Evolutionary conservation across 352 stramenopile genomes (phyloP), one percentile per base, ranked within the genome.

Genomic region (Achlya hypogyna): DNA sequence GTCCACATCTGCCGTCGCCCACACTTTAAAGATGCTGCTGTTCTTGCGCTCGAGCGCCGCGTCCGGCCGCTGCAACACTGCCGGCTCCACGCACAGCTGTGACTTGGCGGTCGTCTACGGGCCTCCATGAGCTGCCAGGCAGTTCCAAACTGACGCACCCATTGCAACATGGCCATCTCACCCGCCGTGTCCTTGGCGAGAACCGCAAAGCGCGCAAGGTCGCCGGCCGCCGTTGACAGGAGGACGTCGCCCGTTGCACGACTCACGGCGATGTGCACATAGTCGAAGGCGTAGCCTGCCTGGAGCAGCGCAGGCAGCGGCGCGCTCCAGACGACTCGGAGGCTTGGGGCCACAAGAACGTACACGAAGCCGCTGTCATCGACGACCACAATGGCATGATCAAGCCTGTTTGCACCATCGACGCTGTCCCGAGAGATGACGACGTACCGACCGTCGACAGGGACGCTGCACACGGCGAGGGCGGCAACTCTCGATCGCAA

Each of bases 361-460:
- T 88, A 91, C 52, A 89, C 35, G 5, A 69, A 73, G 53, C 84
- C 81, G 51, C 78, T 89, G 64, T 88, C 78, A 62, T 91, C 84
- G 40, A 91, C 62, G 6, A 78, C 80, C 10, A 79, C 72, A n/a
- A 91, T 69, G 18, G 75, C 87, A 51, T 86, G 76, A 53, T 93
- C 84, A 1, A 90, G 51, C 29, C 59, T 66, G 58, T 18, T 10
- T 3, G 31, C 49, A 56, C 10, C 2, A 35, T 35, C 8, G 25
- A 20, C 49, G 25, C 25, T 18, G 2, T 38, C 49, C 25, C 2
- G 8, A 10, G 2, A 2, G 1, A 47, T 20, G 51, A 49, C 20
- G 3, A 2, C 10, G 10, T 51, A 63, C 54, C 42, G 20, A 22
- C 51, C 60, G 51, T 67, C 60, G 20, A 67, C 34, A 9, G 60